Evolutionary conservation across 1,284 basidiomycete genomes (phyloP), one percentile per base, ranked within the genome.

Genomic region (Naganishia sp.): DNA sequence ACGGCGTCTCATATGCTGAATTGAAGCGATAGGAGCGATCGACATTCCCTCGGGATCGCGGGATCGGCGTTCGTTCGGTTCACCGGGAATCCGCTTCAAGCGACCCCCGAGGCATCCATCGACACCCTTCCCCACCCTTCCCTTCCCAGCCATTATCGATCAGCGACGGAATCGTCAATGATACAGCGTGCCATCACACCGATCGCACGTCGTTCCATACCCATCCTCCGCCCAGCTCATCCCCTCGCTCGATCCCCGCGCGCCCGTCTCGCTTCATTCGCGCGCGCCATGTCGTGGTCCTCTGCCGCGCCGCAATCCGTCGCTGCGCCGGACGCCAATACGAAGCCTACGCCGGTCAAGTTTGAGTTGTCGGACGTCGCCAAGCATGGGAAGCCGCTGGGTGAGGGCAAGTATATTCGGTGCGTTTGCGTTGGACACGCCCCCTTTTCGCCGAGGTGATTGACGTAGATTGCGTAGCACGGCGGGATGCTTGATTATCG

Each of bases 381-480:
- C 23, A 49, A 45, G 32, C 63, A 68, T 35, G 15, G 9, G 1
- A 13, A 25, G 25, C 86, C 86, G 17, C 80, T 90, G 0, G 87
- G 88, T 1, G 84, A 88, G 66, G 87, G 86, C 2, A 82, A 80
- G 28, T 86, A 83, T 72, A 90, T 94, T 74, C 82, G 83, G 75
- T 77, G 62, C 35, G 73, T 63, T 41, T 39, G 43, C 45, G 10
- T n/a, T n/a, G 35, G 42, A 53, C 39, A 60, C 32, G 28, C 28
- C 35, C 35, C 32, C 7, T 10, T 46, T 21, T 57, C 6, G 6
- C 28, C 3, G 2, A n/a, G 46, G 47, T 49, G 47, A 49, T 23
- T 23, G 21, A 25, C 47, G 74, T 73, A 56, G 79, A 77, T 1
- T 18, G 3, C 0, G 18, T 46, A 76, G 75, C 55, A 80, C 79